phyloP scores from a whole-genome alignment of 176 grass and related monocot genomes.

The Aegilops sharonensis region DNA sequence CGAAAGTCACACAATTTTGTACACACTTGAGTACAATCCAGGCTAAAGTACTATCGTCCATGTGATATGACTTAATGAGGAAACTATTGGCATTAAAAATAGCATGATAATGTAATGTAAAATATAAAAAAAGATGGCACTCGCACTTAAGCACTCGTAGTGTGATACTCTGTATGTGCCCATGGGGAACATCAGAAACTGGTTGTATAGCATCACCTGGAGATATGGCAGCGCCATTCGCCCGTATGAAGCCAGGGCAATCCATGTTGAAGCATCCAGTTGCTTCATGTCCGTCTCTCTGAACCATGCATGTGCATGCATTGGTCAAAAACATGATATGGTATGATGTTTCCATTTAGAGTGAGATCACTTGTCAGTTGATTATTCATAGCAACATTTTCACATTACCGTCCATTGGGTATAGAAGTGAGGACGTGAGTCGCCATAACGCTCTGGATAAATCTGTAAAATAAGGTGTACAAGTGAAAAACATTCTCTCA shows the following conservation, averaged over 20 bases:
- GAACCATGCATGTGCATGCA: not conserved
- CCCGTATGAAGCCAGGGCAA: not conserved
- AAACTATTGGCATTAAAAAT: not conserved
- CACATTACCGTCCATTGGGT: not conserved
- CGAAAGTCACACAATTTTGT: too few relatives aligned
- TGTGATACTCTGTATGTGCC: not conserved
- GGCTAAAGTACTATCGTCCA: too few relatives aligned
- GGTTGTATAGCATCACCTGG: not conserved
- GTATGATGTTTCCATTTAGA: too few relatives aligned
- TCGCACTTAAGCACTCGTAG: not conserved
- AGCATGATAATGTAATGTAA: not conserved
- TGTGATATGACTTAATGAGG: not conserved
- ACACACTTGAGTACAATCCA: too few relatives aligned
- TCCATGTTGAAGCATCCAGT: constrained; percentile 10
- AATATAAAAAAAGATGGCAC: not conserved
- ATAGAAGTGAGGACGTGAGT: not conserved
- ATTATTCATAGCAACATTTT: not conserved
- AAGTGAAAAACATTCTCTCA: not conserved
- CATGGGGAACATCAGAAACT: not conserved
- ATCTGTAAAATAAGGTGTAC: not conserved
- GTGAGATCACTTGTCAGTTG: not conserved
- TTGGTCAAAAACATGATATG: not conserved
- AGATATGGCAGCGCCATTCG: not conserved
- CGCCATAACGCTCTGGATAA: not conserved
- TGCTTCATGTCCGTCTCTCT: not conserved